Evolutionary conservation across 306 rosid genomes (phyloP).

Genomic region (Hippophae tibetana): DNA sequence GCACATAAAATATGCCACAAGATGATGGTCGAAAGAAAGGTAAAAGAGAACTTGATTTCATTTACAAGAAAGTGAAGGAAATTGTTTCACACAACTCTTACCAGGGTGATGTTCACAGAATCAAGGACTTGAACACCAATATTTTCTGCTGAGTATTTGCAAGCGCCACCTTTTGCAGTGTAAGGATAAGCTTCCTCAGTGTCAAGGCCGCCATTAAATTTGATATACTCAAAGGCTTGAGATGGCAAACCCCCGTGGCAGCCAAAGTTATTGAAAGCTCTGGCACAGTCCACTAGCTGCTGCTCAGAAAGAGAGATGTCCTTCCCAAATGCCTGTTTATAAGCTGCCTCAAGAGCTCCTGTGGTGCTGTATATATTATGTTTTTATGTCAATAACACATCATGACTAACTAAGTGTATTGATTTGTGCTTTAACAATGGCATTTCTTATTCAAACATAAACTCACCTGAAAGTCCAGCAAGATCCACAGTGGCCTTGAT

Average conservation of each 20-base stretch:
- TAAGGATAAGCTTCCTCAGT: conserved; percentile 86
- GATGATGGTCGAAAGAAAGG: conserved; percentile 3
- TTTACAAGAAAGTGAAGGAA: not conserved
- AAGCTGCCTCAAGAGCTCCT: conserved; percentile 91
- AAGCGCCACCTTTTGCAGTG: conserved; percentile 37
- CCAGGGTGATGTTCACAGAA: conserved; percentile 79
- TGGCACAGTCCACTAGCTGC: conserved; percentile 91
- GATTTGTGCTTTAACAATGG: not conserved
- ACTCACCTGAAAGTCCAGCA: conserved; percentile 63
- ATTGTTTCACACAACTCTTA: conserved; percentile 16
- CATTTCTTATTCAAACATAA: conserved; percentile 2
- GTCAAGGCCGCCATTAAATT: conserved; percentile 84
- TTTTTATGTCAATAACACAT: conserved; percentile 10
- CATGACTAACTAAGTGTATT: conserved; percentile 1
- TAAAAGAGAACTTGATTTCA: not conserved
- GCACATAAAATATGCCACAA: not conserved
- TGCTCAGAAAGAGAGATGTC: conserved; percentile 85
- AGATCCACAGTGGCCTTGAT: conserved; percentile 70
- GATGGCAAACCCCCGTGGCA: conserved; percentile 90
- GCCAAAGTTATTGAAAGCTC: conserved; percentile 84
- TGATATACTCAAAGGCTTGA: conserved; percentile 92
- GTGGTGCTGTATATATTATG: conserved; percentile 70
- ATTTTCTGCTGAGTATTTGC: conserved; percentile 59
- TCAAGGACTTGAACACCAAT: conserved; percentile 50
- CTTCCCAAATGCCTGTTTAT: conserved; percentile 58